These are phyloP conservation scores for Saitozyma podzolica DNA, from an alignment of 768 basidiomycete genomes.

Conservation along the genomic window DNA sequence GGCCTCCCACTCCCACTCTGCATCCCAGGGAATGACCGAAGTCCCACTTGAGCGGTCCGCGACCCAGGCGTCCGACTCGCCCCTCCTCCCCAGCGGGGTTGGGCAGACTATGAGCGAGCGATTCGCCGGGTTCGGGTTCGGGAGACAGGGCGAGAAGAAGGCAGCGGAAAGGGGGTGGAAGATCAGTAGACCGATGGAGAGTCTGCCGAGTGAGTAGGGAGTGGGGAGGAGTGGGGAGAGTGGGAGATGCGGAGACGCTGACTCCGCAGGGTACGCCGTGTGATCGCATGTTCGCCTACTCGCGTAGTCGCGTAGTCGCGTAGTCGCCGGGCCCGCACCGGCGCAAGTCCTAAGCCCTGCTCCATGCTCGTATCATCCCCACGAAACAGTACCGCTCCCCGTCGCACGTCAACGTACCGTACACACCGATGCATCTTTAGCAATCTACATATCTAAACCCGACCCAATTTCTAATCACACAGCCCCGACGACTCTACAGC, in stretches of 20 bases:
- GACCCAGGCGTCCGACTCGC: slow-evolving; percentile 24
- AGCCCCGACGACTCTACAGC: too few species aligned
- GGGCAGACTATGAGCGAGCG: slow-evolving; percentile 16
- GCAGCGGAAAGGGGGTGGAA: slow-evolving; percentile 63
- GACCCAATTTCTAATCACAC: too few species aligned
- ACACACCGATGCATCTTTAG: too few species aligned
- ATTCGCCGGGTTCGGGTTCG: slow-evolving; percentile 68
- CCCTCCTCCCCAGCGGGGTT: slow-evolving; percentile 21
- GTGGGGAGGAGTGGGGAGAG: too few species aligned
- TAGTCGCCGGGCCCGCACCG: too few species aligned
- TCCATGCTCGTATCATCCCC: too few species aligned
- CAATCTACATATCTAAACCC: too few species aligned
- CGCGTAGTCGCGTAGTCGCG: too few species aligned
- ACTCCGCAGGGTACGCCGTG: background rate
- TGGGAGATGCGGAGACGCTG: too few species aligned
- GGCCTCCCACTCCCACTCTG: slow-evolving; percentile 6
- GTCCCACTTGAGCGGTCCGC: slow-evolving; percentile 5
- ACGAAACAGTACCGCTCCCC: too few species aligned
- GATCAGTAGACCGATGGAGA: slow-evolving; percentile 44
- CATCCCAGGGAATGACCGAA: slow-evolving; percentile 1
- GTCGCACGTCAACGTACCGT: too few species aligned
- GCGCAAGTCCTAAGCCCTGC: too few species aligned
- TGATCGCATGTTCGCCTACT: background rate
- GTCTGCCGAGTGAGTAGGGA: slow-evolving; percentile 42
- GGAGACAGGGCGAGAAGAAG: slow-evolving; percentile 72